Evolutionary conservation across 139 green algal genomes (phyloP).

Genomic region (Coelastrella sp.): DNA sequence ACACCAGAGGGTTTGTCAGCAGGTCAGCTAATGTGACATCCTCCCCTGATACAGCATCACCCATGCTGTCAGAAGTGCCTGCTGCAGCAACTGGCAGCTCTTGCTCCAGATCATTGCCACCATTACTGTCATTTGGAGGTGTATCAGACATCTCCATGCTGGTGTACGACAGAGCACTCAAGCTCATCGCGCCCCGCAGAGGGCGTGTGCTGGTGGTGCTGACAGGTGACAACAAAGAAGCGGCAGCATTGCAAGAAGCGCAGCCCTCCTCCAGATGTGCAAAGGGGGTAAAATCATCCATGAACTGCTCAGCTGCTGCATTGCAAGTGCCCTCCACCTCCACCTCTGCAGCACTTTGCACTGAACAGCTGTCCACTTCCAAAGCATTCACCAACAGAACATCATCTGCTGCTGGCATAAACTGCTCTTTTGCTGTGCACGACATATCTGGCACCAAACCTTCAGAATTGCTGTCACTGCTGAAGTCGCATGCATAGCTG

Average conservation of each 20-base stretch:
- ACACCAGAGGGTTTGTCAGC: not conserved
- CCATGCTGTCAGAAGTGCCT: not conserved
- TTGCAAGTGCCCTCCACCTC: not conserved
- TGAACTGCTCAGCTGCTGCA: not conserved
- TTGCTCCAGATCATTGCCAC: not conserved
- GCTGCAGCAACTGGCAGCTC: not conserved
- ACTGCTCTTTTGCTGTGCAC: too few relatives aligned
- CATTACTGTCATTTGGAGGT: not conserved
- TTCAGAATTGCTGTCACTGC: not conserved
- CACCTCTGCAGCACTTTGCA: not conserved
- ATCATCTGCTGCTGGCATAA: too few relatives aligned
- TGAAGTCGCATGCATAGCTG: not conserved
- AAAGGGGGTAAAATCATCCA: not conserved
- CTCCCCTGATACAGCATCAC: not conserved
- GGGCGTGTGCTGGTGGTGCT: slow-evolving; percentile 3
- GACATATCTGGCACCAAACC: not conserved
- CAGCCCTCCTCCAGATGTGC: not conserved
- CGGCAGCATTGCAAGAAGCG: not conserved
- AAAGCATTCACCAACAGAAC: too few relatives aligned
- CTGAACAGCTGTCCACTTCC: too few relatives aligned
- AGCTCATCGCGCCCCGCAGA: slow-evolving; percentile 12
- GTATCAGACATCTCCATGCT: slow-evolving; percentile 38
- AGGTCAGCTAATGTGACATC: not conserved
- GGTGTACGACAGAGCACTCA: not conserved
- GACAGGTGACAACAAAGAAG: not conserved